Evolutionary conservation across 192 early-diverging fungal genomes (phyloP).

Genomic region (Coemansia sp.): DNA sequence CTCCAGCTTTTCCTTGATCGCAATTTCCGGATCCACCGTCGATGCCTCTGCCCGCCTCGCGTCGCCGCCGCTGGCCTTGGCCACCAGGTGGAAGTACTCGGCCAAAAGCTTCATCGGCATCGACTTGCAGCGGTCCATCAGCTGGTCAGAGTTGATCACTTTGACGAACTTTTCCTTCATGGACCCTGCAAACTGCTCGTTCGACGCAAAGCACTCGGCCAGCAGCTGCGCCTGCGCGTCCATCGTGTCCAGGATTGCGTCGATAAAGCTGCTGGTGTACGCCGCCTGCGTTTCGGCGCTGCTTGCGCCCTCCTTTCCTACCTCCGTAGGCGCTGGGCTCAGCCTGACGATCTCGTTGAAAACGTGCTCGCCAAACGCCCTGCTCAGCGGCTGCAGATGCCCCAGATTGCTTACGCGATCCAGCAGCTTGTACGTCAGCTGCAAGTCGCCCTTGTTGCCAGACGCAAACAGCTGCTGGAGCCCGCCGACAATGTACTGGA

Average conservation of each 20-base stretch:
- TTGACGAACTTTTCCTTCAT: background rate
- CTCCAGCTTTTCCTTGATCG: background rate
- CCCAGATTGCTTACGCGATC: background rate
- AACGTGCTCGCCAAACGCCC: background rate
- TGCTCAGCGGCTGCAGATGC: background rate
- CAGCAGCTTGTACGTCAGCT: background rate
- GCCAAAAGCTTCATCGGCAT: conserved; percentile 4
- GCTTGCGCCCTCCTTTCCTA: background rate
- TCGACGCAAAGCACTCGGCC: conserved; percentile 3
- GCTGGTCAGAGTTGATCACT: conserved; percentile 3
- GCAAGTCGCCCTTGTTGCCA: background rate
- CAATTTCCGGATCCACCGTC: background rate
- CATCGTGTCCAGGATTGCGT: background rate
- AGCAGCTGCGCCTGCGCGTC: background rate
- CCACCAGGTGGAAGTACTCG: background rate
- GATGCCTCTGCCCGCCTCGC: background rate
- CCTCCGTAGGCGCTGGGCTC: conserved; percentile 3
- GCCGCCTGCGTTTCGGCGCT: background rate
- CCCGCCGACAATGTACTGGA: background rate
- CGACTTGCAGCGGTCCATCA: background rate
- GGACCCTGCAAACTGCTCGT: background rate
- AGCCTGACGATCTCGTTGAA: background rate
- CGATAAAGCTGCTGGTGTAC: conserved; percentile 8
- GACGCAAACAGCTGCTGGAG: background rate
- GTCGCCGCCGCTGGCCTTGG: background rate